Evolutionary conservation across 805 yeast species (phyloP).

Genomic region (Isabelozyma pseudorhagii): DNA sequence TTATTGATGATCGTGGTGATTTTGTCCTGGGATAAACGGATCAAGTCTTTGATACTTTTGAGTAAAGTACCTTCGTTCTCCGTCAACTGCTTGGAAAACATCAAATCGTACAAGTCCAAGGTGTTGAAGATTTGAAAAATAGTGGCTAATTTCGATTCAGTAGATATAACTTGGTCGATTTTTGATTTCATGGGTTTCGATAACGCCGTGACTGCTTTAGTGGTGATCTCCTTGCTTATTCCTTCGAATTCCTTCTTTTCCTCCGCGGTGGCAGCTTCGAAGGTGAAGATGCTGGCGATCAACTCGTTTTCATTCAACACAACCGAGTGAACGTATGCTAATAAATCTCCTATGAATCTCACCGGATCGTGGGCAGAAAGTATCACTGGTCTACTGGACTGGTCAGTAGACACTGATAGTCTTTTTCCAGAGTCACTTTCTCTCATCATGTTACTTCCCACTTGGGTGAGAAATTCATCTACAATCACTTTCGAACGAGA

Average conservation of each 20-base stretch:
- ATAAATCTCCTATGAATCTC: conserved; percentile 78
- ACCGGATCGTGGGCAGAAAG: conserved; percentile 76
- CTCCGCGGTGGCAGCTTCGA: conserved; percentile 14
- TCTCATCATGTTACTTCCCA: conserved; percentile 17
- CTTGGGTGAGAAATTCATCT: conserved; percentile 65
- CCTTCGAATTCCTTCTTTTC: conserved; percentile 26
- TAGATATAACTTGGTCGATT: conserved; percentile 64
- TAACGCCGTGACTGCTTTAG: conserved; percentile 50
- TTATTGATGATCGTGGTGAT: conserved; percentile 22
- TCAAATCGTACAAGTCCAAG: conserved; percentile 63
- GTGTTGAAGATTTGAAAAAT: conserved; percentile 61
- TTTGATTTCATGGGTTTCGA: conserved; percentile 60
- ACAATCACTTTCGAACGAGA: conserved; percentile 61
- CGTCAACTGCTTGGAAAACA: conserved; percentile 52
- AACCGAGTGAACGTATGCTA: conserved; percentile 84
- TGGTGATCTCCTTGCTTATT: conserved; percentile 36
- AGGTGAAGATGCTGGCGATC: conserved; percentile 54
- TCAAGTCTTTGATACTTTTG: conserved; percentile 19
- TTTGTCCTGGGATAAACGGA: conserved; percentile 23
- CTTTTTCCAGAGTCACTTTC: conserved; percentile 4
- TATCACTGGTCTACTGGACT: conserved; percentile 46
- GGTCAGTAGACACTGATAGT: conserved; percentile 3
- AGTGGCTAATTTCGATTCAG: conserved; percentile 55
- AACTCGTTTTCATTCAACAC: conserved; percentile 86
- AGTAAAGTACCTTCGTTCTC: conserved; percentile 15